phyloP scores from a whole-genome alignment of 176 grass and related monocot species.

The Avena eriantha region DNA sequence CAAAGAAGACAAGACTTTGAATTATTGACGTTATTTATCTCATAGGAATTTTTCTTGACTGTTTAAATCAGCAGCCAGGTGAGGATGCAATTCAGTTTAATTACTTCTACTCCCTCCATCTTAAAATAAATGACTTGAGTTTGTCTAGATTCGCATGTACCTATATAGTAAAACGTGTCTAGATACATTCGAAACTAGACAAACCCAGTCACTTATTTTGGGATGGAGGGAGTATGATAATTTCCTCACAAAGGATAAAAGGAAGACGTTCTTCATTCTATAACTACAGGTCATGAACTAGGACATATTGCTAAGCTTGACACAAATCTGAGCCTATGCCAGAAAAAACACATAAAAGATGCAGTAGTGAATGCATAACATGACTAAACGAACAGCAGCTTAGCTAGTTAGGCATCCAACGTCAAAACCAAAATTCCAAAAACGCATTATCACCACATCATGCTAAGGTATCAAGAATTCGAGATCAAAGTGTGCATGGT shows the following conservation, averaged over 20 bases:
- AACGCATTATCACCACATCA: background rate
- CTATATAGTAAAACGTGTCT: too few relatives aligned
- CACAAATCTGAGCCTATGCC: background rate
- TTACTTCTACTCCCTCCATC: too few relatives aligned
- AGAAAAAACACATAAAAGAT: background rate
- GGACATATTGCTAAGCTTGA: background rate
- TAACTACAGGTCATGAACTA: background rate
- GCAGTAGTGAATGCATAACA: background rate
- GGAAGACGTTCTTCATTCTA: background rate
- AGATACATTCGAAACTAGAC: too few relatives aligned
- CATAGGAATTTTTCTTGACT: background rate
- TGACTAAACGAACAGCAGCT: background rate
- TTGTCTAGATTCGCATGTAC: too few relatives aligned
- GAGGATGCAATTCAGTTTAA: background rate
- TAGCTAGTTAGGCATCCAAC: background rate
- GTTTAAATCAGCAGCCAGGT: background rate
- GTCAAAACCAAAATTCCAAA: background rate
- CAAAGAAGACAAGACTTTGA: background rate
- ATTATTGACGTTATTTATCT: background rate
- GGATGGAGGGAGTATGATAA: too few relatives aligned
- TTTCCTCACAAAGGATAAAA: background rate
- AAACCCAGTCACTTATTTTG: too few relatives aligned
- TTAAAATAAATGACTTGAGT: too few relatives aligned
- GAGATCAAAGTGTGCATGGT: background rate
- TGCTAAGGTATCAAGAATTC: background rate